Evolutionary conservation across 805 yeast genomes (phyloP).

Genomic region (Sugiyamaella smithiae): DNA sequence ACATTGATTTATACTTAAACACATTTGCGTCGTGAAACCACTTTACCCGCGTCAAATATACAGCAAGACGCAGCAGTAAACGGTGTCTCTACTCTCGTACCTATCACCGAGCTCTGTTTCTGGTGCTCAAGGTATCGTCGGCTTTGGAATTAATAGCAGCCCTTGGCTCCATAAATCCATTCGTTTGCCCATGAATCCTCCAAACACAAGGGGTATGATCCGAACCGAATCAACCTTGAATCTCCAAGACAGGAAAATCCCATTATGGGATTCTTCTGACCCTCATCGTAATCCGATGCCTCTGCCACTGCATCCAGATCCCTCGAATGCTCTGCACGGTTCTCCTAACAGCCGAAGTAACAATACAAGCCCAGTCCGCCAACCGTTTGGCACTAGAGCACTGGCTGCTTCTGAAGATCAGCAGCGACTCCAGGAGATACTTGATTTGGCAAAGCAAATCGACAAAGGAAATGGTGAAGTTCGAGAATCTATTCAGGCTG

Average conservation of each 20-base stretch:
- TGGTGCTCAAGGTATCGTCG: no score
- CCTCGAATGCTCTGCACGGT: constrained; percentile 30
- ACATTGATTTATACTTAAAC: not conserved
- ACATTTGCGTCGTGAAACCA: not conserved
- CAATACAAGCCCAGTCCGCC: constrained; percentile 25
- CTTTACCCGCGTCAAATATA: not conserved
- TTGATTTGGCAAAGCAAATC: constrained; percentile 31
- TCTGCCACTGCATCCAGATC: constrained; percentile 41
- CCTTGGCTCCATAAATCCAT: not conserved
- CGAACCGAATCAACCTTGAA: constrained; percentile 28
- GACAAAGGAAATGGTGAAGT: constrained; percentile 32
- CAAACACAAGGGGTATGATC: not conserved
- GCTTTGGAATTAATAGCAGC: not conserved
- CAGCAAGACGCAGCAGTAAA: no score
- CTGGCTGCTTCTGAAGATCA: constrained; percentile 10
- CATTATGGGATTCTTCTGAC: constrained; percentile 41
- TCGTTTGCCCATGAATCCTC: not conserved
- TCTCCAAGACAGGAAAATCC: constrained; percentile 20
- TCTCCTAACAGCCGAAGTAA: constrained; percentile 16
- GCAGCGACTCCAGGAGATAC: constrained; percentile 25
- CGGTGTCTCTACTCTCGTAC: no score
- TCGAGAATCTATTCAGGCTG: constrained; percentile 33
- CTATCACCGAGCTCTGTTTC: no score
- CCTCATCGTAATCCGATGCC: constrained; percentile 43
- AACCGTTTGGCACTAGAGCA: constrained; percentile 17